These are phyloP conservation scores for Aspergillus wentii DNA, from an alignment of 495 filamentous ascomycete species.

Conservation along the genomic window DNA sequence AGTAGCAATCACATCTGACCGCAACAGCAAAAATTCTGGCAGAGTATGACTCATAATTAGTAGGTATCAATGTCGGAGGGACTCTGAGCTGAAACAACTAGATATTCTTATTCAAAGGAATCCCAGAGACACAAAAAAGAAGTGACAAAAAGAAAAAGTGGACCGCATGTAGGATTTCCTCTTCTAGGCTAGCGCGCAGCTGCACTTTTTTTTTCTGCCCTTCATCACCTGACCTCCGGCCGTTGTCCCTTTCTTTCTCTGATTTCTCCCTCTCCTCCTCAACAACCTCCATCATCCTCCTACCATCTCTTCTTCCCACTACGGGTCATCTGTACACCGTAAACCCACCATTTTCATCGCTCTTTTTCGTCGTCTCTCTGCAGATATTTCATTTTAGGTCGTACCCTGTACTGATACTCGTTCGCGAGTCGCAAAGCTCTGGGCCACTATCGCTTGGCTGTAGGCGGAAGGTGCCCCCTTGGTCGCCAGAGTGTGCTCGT, in stretches of 20 bases:
- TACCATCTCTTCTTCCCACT: conserved; percentile 15
- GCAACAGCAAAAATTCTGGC: too few relatives aligned
- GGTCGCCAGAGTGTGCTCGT: conserved; percentile 31
- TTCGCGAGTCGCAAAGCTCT: conserved; percentile 24
- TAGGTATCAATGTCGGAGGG: too few relatives aligned
- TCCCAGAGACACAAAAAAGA: too few relatives aligned
- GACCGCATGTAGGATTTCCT: too few relatives aligned
- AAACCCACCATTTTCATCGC: conserved; percentile 22
- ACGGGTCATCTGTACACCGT: conserved; percentile 16
- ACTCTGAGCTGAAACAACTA: too few relatives aligned
- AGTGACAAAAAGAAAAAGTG: too few relatives aligned
- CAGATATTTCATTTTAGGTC: conserved; percentile 16
- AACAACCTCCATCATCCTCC: conserved; percentile 15
- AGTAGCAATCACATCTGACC: too few relatives aligned
- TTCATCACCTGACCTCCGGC: conserved; percentile 2
- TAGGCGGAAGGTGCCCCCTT: conserved; percentile 34
- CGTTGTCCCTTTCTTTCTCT: conserved; percentile 5
- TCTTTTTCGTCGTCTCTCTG: conserved; percentile 4
- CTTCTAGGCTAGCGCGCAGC: too few relatives aligned
- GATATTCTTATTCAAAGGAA: too few relatives aligned
- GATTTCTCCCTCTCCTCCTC: conserved; percentile 13
- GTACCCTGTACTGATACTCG: conserved; percentile 33
- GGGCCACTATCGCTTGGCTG: conserved; percentile 37
- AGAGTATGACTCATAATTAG: too few relatives aligned
- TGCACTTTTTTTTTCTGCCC: conserved; percentile 9